Base-by-base conservation (phyloP, 345 rosid species). In the Citrus reticulata region DNA sequence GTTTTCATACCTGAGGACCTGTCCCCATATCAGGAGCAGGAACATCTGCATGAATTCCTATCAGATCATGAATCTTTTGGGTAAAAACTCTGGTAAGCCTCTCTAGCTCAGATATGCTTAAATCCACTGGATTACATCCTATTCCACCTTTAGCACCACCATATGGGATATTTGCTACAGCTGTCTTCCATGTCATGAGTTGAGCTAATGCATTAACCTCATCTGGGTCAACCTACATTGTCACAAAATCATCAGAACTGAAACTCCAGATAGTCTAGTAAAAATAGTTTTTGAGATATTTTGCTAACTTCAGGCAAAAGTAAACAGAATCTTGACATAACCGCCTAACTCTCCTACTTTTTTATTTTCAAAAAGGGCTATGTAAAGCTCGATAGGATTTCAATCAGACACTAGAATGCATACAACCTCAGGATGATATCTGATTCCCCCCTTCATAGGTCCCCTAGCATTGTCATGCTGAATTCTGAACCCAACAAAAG, bases 11-110 rank as follows among this genome's bases (percentile, higher is more conserved):
- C 97, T 93, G 99, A 32, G 99, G 92, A 77, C 94, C 92, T 2
- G 98, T 96, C 70, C 98, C 99, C 99, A 96, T 96, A 77, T 96
- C 98, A 9, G 98, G 99, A 67, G 99, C 99, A 1, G 99, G 99
- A 80, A 96, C 99, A 84, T 96, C 97, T 4, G 94, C 84, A 81
- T 93, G 97, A 62, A 91, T 85, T 61, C 99, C 99, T 5, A 96
- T 89, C 35, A 96, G 89, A 83, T 94, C 98, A 37, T 96, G 98
- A 3, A 96, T 94, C 86, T 94, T 96, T 72, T 94, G 99, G 37
- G 98, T 94, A 91, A 96, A 96, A 49, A 96, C 99, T 29, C 98
- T 77, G 25, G 98, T 96, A 22, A 96, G 92, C 51, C 99, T 84
- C 83, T 96, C 99, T 0, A 91, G 89, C 80, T 96, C 97, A 1